Percentiles rank a stretch among this genome's conserved stretches.
These are phyloP conservation scores for Pyrenophora teres DNA, from an alignment of 2,329 filamentous ascomycete species.

Conservation along the genomic window DNA sequence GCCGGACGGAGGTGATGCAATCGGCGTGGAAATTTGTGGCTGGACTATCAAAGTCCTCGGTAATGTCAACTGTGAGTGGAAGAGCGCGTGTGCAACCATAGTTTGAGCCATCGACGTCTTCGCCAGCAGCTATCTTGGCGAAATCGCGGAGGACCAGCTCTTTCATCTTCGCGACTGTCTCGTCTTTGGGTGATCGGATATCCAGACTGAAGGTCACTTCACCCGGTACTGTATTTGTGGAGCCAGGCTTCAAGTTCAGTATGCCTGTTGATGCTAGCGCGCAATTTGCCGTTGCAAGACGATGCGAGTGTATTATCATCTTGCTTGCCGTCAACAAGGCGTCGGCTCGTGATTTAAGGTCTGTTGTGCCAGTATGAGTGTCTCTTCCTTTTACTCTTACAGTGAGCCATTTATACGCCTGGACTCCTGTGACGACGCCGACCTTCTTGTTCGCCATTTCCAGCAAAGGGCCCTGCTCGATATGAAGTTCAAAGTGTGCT, in stretches of 20 bases:
- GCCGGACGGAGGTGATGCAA: constrained; percentile 68
- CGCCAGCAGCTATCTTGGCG: constrained; percentile 61
- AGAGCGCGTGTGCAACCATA: constrained; percentile 53
- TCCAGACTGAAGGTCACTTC: constrained; percentile 70
- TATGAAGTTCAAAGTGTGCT: constrained; percentile 83
- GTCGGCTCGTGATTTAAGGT: constrained; percentile 68
- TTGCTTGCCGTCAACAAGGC: constrained; percentile 69
- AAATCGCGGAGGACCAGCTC: constrained; percentile 63
- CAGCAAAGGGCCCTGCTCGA: constrained; percentile 80
- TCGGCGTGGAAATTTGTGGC: constrained; percentile 65
- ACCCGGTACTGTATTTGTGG: constrained; percentile 75
- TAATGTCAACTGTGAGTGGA: constrained; percentile 62
- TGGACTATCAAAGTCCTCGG: constrained; percentile 64
- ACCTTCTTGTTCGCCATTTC: constrained; percentile 67
- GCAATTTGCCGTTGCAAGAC: constrained; percentile 62
- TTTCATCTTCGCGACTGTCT: constrained; percentile 63
- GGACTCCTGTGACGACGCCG: constrained; percentile 72
- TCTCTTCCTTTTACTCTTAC: constrained; percentile 69
- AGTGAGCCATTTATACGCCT: constrained; percentile 76
- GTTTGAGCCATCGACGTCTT: constrained; percentile 57
- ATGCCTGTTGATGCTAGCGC: constrained; percentile 74
- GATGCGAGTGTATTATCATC: constrained; percentile 69
- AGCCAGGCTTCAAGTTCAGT: constrained; percentile 67
- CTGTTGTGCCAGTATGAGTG: constrained; percentile 76
- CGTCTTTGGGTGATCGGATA: constrained; percentile 64